Base-by-base conservation (phyloP, 495 filamentous ascomycete species). In the Aspergillus conjunctus region DNA sequence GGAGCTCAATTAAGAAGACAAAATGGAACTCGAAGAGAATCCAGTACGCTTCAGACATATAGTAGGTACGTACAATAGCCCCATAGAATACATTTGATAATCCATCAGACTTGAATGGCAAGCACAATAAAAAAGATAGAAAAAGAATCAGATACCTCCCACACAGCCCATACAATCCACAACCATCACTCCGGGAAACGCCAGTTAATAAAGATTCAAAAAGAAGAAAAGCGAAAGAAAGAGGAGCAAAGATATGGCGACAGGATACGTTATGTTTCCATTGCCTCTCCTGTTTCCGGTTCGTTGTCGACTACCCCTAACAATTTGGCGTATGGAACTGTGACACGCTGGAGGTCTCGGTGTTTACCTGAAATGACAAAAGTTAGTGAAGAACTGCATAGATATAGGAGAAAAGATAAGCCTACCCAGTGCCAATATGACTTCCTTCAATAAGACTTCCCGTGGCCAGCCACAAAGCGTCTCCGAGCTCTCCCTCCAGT, bases 391-490 rank as follows among this genome's bases (percentile, higher is more conserved):
- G 52, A 33, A 41, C 59, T 11, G 21, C 48, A 41, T 7, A 45
- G 15, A 26, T 22, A 43, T 10, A n/a, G 4, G 14, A 39, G 55
- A 17, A 46, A 49, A 32, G 57, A 63, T 14, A 15, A 56, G 81
- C 89, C 75, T 88, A 96, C 94, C 94, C 45, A 98, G 82, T 69
- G 95, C 91, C 68, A 97, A 76, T 54, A 98, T 88, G 46, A 96
- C 93, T 55, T 89, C 91, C 78, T 89, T 93, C 64, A 98, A 69
- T 44, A 98, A 76, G 30, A 92, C 90, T 71, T 87, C 87, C 55
- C 91, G 83, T 64, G 91, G 85, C 92, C 91, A 97, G 50, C 95
- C 94, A 71, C 93, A 95, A 39, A 97, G 78, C 57, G 72, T 71
- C 43, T 80, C 80, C 1, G 71, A 75, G 41, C 72, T 72, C 33